A percentile compares a stretch with the other conserved stretches of the same genome.
These are phyloP conservation scores for Wallacemonas sp. DNA, from an alignment of 208 protist genomes.

Conservation along the genomic window DNA sequence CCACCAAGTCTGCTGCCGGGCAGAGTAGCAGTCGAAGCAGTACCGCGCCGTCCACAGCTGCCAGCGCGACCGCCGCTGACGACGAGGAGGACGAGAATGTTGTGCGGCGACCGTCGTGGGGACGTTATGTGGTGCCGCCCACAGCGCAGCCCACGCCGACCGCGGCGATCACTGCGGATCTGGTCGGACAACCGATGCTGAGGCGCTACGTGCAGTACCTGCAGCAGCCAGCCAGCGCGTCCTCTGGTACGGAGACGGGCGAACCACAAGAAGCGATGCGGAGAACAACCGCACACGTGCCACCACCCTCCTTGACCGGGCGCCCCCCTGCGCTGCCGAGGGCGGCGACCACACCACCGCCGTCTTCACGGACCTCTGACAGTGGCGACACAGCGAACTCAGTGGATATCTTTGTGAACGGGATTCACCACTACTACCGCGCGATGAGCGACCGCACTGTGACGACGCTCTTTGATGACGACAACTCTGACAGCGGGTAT, in stretches of 20 bases:
- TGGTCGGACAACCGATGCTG: neutral
- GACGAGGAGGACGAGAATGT: neutral
- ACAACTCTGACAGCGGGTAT: neutral
- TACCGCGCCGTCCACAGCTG: neutral
- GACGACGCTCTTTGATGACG: constrained; percentile 2
- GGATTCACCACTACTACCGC: constrained; percentile 2
- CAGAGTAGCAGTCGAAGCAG: neutral
- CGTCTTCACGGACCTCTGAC: neutral
- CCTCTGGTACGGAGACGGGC: neutral
- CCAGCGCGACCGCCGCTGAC: no score
- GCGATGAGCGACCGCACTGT: constrained; percentile 4
- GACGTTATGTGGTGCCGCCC: neutral
- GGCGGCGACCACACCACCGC: no score
- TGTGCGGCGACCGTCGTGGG: neutral
- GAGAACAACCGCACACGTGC: neutral
- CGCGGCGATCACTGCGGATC: neutral
- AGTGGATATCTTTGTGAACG: neutral
- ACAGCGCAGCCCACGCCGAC: neutral
- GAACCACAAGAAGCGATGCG: neutral
- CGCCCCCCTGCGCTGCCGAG: no score
- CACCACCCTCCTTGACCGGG: neutral
- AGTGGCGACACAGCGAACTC: neutral
- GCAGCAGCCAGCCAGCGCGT: neutral
- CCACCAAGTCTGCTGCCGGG: neutral
- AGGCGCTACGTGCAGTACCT: constrained; percentile 2